Conservation (phyloP, 2,329 filamentous ascomycete species). For the Chaetomium globosum region DNA sequence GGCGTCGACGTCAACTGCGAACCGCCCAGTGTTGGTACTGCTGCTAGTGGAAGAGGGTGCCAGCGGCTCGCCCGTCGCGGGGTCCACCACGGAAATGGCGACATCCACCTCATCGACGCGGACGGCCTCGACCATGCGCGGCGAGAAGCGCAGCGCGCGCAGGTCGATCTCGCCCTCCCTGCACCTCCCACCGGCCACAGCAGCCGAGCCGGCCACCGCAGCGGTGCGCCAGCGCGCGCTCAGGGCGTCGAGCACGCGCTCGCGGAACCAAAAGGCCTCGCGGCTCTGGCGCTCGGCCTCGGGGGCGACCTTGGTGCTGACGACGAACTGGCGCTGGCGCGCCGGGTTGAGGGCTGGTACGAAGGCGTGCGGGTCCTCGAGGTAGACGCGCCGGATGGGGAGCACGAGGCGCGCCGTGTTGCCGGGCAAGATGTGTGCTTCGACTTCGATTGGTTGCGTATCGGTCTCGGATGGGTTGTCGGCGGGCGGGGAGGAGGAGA, state of each 20-base stretch:
- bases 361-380: constrained; percentile 74
- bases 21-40: constrained; percentile 9
- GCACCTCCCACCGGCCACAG: not conserved
- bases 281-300: constrained; percentile 76
- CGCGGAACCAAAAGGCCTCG: constrained; percentile 90
- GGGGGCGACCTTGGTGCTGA: constrained; percentile 77
- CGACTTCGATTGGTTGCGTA: constrained; percentile 49
- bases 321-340: constrained; percentile 88
- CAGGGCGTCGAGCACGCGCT: constrained; percentile 73
- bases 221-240: constrained; percentile 69
- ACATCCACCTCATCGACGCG: constrained; percentile 78
- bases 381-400: constrained; percentile 72
- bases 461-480: not conserved
- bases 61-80: not conserved
- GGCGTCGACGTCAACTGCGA: constrained; percentile 53
- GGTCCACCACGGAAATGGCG: constrained; percentile 57
- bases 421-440: constrained; percentile 64
- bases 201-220: not conserved
- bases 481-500: constrained; percentile 46
- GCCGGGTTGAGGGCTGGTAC: constrained; percentile 80
- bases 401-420: constrained; percentile 75
- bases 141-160: constrained; percentile 70
- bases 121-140: constrained; percentile 80
- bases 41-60: constrained; percentile 22
- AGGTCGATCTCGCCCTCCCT: constrained; percentile 69